Evolutionary conservation across 1,284 basidiomycete species (phyloP).

Genomic region (Ceratobasidium theobromae): DNA sequence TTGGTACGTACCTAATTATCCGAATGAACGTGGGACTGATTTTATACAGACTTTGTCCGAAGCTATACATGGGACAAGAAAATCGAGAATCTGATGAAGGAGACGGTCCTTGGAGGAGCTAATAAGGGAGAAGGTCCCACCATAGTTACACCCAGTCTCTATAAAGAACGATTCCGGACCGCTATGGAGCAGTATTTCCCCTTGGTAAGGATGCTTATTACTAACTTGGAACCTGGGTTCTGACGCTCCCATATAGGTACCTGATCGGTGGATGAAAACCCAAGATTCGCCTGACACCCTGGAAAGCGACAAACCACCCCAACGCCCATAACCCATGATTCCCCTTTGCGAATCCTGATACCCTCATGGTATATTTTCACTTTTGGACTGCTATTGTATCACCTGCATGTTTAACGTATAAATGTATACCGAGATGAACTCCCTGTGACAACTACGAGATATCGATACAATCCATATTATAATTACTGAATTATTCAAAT

Average conservation of each 20-base stretch:
- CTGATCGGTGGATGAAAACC: conserved; percentile 86
- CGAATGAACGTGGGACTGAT: conserved; percentile 27
- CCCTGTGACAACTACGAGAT: neutral
- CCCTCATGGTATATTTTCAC: neutral
- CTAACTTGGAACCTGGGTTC: conserved; percentile 2
- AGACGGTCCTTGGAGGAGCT: conserved; percentile 81
- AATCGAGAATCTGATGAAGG: conserved; percentile 96
- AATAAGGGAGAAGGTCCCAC: conserved; percentile 81
- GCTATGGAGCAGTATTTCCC: conserved; percentile 94
- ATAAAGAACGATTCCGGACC: conserved; percentile 83
- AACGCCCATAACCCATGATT: conserved; percentile 51
- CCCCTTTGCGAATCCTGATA: neutral
- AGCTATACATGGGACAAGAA: conserved; percentile 99
- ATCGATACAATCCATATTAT: neutral
- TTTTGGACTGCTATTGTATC: neutral
- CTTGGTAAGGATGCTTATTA: conserved; percentile 52
- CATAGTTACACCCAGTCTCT: conserved; percentile 84
- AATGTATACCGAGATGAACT: conserved; percentile 12
- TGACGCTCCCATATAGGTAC: conserved; percentile 53
- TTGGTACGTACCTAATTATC: conserved; percentile 58
- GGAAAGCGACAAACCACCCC: conserved; percentile 57
- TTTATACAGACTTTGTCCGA: conserved; percentile 75
- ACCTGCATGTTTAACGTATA: neutral
- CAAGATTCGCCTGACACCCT: conserved; percentile 67
- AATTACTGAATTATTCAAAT: too few relatives aligned